A percentile compares a stretch with the other conserved stretches of the same genome.
Evolutionary conservation across 371 early-diverging fungal genomes (phyloP).

Genomic region (Mucor mucedo): DNA sequence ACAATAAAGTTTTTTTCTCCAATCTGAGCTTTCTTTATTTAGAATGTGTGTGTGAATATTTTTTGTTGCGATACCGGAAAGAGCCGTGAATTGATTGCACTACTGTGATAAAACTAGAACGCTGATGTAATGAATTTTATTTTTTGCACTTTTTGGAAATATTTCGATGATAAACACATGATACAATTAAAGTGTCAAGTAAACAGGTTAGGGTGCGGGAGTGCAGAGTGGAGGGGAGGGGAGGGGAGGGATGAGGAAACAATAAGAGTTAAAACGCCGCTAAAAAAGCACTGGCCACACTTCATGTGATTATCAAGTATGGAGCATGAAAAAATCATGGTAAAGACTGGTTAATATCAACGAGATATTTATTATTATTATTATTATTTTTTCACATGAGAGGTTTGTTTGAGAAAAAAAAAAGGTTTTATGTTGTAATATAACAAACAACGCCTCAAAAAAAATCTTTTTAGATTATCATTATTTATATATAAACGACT

Average conservation of each 20-base stretch:
- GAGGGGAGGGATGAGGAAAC: background rate
- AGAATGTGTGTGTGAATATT: background rate
- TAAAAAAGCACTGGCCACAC: background rate
- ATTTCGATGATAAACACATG: background rate
- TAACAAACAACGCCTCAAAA: constrained; percentile 3
- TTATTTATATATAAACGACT: background rate
- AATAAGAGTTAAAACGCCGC: background rate
- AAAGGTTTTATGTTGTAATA: background rate
- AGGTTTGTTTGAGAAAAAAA: background rate
- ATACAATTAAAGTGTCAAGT: too few relatives aligned
- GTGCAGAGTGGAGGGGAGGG: too few relatives aligned
- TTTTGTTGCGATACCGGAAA: background rate
- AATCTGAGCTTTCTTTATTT: background rate
- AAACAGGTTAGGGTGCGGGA: too few relatives aligned
- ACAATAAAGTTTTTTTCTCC: background rate
- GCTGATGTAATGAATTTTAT: background rate
- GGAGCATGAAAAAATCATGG: background rate
- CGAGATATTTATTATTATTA: background rate
- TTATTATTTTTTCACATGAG: constrained; percentile 1
- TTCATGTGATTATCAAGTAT: background rate
- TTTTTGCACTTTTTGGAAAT: background rate
- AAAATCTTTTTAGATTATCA: background rate
- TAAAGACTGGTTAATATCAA: background rate
- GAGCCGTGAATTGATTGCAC: constrained; percentile 12
- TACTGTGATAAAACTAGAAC: background rate